Evolutionary conservation across 1,284 basidiomycete genomes (phyloP).

Genomic region (Earliella scabrosa): DNA sequence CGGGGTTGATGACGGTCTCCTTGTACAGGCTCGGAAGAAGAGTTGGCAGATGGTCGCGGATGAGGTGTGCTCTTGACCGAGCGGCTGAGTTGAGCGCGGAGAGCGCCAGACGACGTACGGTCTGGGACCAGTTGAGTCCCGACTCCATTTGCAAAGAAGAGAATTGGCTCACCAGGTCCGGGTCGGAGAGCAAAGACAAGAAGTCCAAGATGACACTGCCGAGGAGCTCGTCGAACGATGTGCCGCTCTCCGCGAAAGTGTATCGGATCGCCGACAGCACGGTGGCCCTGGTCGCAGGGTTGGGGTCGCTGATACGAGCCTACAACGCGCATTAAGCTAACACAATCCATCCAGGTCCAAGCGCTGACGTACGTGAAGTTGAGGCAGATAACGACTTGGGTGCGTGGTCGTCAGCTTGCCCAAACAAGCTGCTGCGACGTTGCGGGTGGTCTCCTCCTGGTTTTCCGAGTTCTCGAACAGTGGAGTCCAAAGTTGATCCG

Average conservation of each 20-base stretch:
- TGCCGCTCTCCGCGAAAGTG: slow-evolving; percentile 88
- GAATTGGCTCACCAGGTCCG: slow-evolving; percentile 69
- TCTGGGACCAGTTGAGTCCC: slow-evolving; percentile 47
- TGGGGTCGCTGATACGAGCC: slow-evolving; percentile 71
- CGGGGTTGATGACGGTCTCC: slow-evolving; percentile 82
- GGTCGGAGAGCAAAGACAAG: slow-evolving; percentile 84
- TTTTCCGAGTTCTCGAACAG: slow-evolving; percentile 86
- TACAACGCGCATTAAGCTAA: slow-evolving; percentile 32
- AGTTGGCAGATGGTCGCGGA: slow-evolving; percentile 80
- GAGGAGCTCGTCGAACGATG: slow-evolving; percentile 87
- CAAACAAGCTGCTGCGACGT: slow-evolving; percentile 95
- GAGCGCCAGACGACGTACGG: slow-evolving; percentile 85
- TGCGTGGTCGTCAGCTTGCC: slow-evolving; percentile 94
- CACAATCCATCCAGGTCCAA: not conserved
- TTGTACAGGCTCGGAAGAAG: slow-evolving; percentile 87
- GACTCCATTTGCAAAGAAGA: not conserved
- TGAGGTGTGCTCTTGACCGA: slow-evolving; percentile 91
- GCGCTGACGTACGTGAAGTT: slow-evolving; percentile 73
- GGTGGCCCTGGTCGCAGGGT: slow-evolving; percentile 80
- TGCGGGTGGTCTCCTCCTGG: slow-evolving; percentile 90
- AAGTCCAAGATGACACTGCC: slow-evolving; percentile 89
- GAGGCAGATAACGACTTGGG: slow-evolving; percentile 86
- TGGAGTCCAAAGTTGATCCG: slow-evolving; percentile 89
- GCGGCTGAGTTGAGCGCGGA: slow-evolving; percentile 93
- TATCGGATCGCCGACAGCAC: slow-evolving; percentile 95